A percentile compares a stretch with the other conserved stretches of the same genome.
Conservation (phyloP, 495 filamentous ascomycete species). For the Neurospora sp. region DNA sequence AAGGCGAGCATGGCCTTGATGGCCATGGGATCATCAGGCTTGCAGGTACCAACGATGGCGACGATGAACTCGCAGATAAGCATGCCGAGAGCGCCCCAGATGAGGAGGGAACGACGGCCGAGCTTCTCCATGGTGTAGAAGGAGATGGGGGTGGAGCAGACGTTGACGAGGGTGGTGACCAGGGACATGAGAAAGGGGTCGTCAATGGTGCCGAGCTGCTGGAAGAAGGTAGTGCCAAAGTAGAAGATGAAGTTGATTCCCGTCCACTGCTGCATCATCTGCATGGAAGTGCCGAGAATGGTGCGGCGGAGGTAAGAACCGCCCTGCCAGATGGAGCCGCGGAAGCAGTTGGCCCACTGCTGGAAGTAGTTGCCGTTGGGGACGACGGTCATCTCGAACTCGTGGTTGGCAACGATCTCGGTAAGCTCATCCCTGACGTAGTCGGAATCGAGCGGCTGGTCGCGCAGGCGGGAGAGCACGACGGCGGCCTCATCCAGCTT, state of each 20-base stretch:
- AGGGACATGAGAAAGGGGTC: slow-evolving; percentile 73
- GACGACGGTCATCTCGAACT: slow-evolving; percentile 59
- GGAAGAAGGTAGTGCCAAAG: slow-evolving; percentile 73
- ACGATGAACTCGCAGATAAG: slow-evolving; percentile 74
- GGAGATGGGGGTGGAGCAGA: slow-evolving; percentile 65
- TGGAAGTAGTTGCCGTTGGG: slow-evolving; percentile 51
- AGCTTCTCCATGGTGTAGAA: slow-evolving; percentile 73
- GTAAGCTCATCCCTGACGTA: slow-evolving; percentile 57
- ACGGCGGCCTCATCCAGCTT: slow-evolving; percentile 50
- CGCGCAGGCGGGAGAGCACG: slow-evolving; percentile 53
- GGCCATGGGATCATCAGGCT: slow-evolving; percentile 40
- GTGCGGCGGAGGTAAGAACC: slow-evolving; percentile 56
- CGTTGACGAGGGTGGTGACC: slow-evolving; percentile 77
- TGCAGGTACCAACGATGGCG: slow-evolving; percentile 56
- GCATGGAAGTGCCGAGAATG: slow-evolving; percentile 58
- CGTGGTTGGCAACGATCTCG: slow-evolving; percentile 75
- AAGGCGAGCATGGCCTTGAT: slow-evolving; percentile 61
- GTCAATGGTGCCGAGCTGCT: slow-evolving; percentile 55
- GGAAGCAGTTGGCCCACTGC: slow-evolving; percentile 56
- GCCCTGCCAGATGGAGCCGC: slow-evolving; percentile 42
- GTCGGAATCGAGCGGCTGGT: slow-evolving; percentile 52
- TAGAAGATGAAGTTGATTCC: slow-evolving; percentile 86
- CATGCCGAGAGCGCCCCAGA: slow-evolving; percentile 72
- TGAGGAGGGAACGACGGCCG: slow-evolving; percentile 67
- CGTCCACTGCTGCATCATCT: slow-evolving; percentile 61